Conservation (phyloP, 148 eudicot genomes). For the Polygonum aviculare region DNA sequence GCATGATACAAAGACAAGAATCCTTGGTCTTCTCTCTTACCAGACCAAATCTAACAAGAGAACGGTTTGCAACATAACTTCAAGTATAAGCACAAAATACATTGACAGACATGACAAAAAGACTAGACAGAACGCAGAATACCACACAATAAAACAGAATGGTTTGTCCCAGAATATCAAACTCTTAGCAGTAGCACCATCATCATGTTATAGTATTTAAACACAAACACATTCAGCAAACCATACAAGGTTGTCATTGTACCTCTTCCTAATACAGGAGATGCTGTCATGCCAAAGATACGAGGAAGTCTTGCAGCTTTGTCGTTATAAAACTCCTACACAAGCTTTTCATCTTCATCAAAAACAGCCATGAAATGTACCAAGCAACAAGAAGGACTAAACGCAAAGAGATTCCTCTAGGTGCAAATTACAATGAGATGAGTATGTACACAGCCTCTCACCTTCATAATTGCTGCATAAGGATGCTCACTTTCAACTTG, state of each 20-base stretch:
- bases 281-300: slow-evolving; percentile 98
- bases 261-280: slow-evolving; percentile 92
- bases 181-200: background rate
- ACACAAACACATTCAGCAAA: background rate
- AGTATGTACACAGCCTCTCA: slow-evolving; percentile 13
- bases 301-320: slow-evolving; percentile 54
- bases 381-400: background rate
- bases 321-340: slow-evolving; percentile 68
- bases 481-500: slow-evolving; percentile 89
- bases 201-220: background rate
- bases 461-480: slow-evolving; percentile 98
- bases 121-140: background rate
- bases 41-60: background rate
- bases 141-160: background rate
- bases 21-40: background rate
- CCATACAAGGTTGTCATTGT: slow-evolving; percentile 5
- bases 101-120: background rate
- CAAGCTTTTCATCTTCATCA: background rate
- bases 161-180: background rate
- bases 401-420: background rate
- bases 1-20: background rate
- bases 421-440: background rate
- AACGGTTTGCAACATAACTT: background rate
- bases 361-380: slow-evolving; percentile 5
- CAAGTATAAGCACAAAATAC: slow-evolving; percentile 3